Percentiles rank a stretch among this genome's conserved stretches.
phyloP scores from a whole-genome alignment of 176 grass and related monocot species.

The Oryza rufipogon region DNA sequence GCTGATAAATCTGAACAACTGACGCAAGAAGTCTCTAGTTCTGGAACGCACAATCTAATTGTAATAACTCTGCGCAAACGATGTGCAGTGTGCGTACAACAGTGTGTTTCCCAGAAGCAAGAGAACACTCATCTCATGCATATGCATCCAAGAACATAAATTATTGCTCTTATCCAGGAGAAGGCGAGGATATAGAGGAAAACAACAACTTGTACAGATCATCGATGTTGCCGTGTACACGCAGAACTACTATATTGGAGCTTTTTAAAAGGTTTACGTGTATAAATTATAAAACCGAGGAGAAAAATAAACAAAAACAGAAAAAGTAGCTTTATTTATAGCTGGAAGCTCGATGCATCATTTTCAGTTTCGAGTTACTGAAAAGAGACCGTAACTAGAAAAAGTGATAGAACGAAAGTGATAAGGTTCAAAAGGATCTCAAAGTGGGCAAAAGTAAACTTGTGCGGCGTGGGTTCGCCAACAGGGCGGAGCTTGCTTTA shows the following conservation, averaged over 20 bases:
- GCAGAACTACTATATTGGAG: neutral
- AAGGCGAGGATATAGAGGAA: constrained; percentile 27
- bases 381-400: neutral
- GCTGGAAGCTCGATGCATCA: neutral
- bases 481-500: neutral
- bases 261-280: neutral
- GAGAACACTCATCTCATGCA: neutral
- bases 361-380: neutral
- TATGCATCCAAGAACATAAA: constrained; percentile 7
- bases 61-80: neutral
- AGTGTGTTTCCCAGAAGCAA: constrained; percentile 10
- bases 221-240: neutral
- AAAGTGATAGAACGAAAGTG: neutral
- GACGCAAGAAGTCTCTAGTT: constrained; percentile 1
- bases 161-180: neutral
- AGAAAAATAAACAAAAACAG: neutral
- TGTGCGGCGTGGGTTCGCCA: neutral
- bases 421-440: neutral
- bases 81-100: neutral
- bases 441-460: neutral
- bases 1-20: neutral
- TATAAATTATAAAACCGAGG: neutral
- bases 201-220: neutral
- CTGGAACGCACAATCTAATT: constrained; percentile 6
- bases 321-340: constrained; percentile 14